phyloP scores from a whole-genome alignment of 2,329 filamentous ascomycete species.

The Exophiala sideris region DNA sequence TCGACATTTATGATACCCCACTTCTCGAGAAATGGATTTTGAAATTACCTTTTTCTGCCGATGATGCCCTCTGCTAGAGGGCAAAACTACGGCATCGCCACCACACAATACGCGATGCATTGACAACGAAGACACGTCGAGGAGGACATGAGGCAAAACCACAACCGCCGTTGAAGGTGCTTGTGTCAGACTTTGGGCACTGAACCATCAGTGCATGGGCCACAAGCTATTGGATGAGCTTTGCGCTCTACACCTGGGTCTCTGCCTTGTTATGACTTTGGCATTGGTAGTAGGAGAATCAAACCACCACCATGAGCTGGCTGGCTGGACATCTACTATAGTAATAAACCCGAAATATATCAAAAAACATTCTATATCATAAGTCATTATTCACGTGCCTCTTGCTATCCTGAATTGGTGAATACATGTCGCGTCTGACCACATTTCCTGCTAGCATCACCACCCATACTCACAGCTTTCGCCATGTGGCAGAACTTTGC shows the following conservation, averaged over 20 bases:
- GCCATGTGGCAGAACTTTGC: too few relatives aligned
- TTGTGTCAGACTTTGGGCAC: not conserved
- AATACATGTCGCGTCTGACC: too few relatives aligned
- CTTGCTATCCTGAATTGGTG: too few relatives aligned
- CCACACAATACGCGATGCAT: not conserved
- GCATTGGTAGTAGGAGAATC: not conserved
- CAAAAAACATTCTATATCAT: not conserved
- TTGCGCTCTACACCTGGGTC: constrained; percentile 19
- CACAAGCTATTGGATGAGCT: constrained; percentile 11
- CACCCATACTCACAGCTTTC: too few relatives aligned
- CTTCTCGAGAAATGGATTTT: not conserved
- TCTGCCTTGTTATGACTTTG: not conserved
- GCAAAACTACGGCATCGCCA: not conserved
- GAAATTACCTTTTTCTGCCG: not conserved
- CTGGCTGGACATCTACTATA: not conserved
- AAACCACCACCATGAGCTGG: not conserved
- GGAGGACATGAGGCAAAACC: not conserved
- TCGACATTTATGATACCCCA: not conserved
- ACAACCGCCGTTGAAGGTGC: not conserved
- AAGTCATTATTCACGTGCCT: not conserved
- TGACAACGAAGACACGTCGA: not conserved
- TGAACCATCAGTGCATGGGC: not conserved
- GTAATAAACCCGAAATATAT: not conserved
- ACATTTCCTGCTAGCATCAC: too few relatives aligned
- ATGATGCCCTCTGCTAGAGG: not conserved